Conservation (phyloP, 108 stramenopile species). For the Cylindrotheca fusiformis region DNA sequence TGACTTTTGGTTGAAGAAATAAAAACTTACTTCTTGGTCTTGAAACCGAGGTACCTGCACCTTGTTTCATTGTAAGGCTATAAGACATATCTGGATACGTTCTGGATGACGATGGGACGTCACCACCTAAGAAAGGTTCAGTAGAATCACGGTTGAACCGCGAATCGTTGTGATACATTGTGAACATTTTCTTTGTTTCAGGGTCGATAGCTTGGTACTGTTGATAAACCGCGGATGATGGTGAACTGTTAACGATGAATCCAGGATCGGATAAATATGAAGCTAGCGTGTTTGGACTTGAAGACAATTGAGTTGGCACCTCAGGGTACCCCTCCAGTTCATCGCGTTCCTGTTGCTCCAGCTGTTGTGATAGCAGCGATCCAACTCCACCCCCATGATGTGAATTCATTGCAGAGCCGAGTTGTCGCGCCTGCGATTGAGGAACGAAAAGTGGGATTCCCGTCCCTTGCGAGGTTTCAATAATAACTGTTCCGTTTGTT, state of each 20-base stretch:
- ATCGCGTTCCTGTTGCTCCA: too few species aligned
- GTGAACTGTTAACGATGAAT: background rate
- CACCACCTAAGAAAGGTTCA: conserved; percentile 66
- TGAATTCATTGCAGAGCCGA: too few species aligned
- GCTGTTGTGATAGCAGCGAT: conserved; percentile 1
- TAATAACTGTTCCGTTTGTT: too few species aligned
- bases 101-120: conserved; percentile 2
- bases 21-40: too few species aligned
- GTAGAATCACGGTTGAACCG: conserved; percentile 63
- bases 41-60: too few species aligned
- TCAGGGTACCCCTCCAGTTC: too few species aligned
- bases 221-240: background rate
- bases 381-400: background rate
- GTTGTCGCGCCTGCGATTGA: too few species aligned
- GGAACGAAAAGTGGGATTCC: too few species aligned
- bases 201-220: conserved; percentile 5
- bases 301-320: too few species aligned
- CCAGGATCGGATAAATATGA: background rate
- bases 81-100: background rate
- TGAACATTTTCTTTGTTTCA: conserved; percentile 72
- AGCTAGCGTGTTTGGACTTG: conserved; percentile 2
- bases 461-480: too few species aligned
- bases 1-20: too few species aligned
- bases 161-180: conserved; percentile 71
- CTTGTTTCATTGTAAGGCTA: background rate